Conservation (phyloP, 805 yeast species). For the Ogataea paradorogensis region DNA sequence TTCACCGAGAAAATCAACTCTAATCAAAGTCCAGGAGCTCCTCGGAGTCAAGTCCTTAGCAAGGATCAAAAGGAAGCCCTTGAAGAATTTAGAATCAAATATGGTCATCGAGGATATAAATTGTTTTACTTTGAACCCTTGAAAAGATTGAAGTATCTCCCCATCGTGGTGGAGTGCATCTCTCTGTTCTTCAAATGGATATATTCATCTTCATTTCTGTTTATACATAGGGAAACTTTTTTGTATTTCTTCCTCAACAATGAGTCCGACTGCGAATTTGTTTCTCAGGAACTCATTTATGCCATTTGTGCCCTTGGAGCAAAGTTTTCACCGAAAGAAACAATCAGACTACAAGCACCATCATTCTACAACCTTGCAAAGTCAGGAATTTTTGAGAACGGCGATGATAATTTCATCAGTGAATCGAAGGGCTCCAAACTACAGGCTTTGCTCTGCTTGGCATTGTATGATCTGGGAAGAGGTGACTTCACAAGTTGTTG, state of each 20-base stretch:
- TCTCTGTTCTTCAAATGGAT: constrained; percentile 49
- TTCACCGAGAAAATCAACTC: not conserved
- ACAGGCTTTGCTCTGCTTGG: constrained; percentile 55
- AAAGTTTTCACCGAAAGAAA: constrained; percentile 42
- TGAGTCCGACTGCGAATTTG: constrained; percentile 46
- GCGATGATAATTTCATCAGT: constrained; percentile 33
- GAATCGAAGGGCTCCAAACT: constrained; percentile 49
- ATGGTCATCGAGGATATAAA: constrained; percentile 8
- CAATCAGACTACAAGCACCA: constrained; percentile 40
- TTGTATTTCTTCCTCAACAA: constrained; percentile 55
- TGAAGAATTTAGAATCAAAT: constrained; percentile 7
- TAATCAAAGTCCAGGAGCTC: not conserved
- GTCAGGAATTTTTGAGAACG: constrained; percentile 31
- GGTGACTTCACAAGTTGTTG: constrained; percentile 58
- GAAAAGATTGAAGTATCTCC: constrained; percentile 1
- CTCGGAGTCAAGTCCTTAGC: constrained; percentile 1
- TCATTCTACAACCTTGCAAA: constrained; percentile 49
- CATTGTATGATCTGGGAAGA: constrained; percentile 53
- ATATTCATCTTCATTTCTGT: constrained; percentile 58
- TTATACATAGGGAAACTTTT: constrained; percentile 60
- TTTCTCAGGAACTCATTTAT: constrained; percentile 49
- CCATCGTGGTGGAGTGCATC: constrained; percentile 9
- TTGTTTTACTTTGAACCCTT: constrained; percentile 11
- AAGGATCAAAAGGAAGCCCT: constrained; percentile 7
- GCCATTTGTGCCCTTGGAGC: constrained; percentile 61